A percentile compares a stretch with the other conserved stretches of the same genome.
phyloP scores from a whole-genome alignment of 805 yeast genomes.

The Ogataea allantospora region DNA sequence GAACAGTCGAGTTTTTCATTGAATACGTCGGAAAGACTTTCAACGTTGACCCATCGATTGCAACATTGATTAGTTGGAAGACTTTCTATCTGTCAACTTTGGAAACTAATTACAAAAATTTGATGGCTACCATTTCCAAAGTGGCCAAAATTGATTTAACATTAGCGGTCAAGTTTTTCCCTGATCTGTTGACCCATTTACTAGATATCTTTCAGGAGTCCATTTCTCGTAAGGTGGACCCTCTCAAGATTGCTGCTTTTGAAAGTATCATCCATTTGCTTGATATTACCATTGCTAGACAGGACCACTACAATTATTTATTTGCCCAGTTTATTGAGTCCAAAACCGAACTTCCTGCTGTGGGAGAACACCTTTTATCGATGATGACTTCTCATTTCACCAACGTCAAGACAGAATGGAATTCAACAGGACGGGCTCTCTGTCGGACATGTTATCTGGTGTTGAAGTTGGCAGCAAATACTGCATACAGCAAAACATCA shows the following conservation, averaged over 20 bases:
- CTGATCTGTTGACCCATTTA: slow-evolving; percentile 47
- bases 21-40: slow-evolving; percentile 68
- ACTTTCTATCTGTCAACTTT: slow-evolving; percentile 42
- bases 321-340: slow-evolving; percentile 49
- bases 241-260: slow-evolving; percentile 40
- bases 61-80: slow-evolving; percentile 54
- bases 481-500: slow-evolving; percentile 5
- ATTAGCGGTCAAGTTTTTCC: slow-evolving; percentile 58
- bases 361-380: slow-evolving; percentile 51
- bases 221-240: slow-evolving; percentile 16
- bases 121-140: slow-evolving; percentile 45
- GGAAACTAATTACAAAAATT: slow-evolving; percentile 39
- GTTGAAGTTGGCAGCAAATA: slow-evolving; percentile 39
- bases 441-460: slow-evolving; percentile 58
- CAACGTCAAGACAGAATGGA: slow-evolving; percentile 56
- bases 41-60: slow-evolving; percentile 57
- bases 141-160: slow-evolving; percentile 54
- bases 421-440: slow-evolving; percentile 57
- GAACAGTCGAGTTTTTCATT: slow-evolving; percentile 49
- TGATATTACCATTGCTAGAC: slow-evolving; percentile 63
- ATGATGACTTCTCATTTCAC: slow-evolving; percentile 47
- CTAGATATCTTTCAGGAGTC: slow-evolving; percentile 35
- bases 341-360: slow-evolving; percentile 39
- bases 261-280: slow-evolving; percentile 59
- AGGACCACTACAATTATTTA: slow-evolving; percentile 58